Evolutionary conservation across 2,329 filamentous ascomycete genomes (phyloP), one percentile per base, ranked within the genome.

Genomic region (Trichoderma cornu-damae): DNA sequence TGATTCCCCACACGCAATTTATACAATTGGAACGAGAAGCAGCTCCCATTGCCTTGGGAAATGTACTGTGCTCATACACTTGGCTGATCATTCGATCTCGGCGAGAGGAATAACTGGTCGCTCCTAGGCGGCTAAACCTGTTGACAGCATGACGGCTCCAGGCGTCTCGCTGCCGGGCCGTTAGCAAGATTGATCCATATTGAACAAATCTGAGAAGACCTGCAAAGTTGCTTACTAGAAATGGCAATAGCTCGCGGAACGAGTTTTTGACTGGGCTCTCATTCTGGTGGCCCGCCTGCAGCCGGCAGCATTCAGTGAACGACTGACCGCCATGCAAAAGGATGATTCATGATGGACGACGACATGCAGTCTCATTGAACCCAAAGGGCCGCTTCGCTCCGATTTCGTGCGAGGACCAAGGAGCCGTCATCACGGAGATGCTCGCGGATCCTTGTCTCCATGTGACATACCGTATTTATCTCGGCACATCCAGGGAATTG

Each of bases 381-480:
- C 26, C 18, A 2, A 14, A 43, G 14, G 18, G 18, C 20, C 26
- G n/a, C 48, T 43, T 52, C 34, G 49, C 18, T 16, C 49, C 49
- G 26, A 43, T 52, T 24, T 52, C 37, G 37, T 52, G 49, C 37
- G 49, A 42, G 26, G 49, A 52, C 14, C 49, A 34, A 30, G 26
- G 49, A 28, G 49, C 37, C 0, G 46, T 49, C 32, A 49, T 49
- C 30, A 37, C 46, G 18, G 47, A 38, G 34, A 52, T 42, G 16
- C 49, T 40, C 16, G 35, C 49, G 22, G 49, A 40, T 11, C 32
- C 46, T 26, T 35, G 11, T 30, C 37, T 32, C 8, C 49, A 52
- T 52, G 49, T 30, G 16, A 52, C 16, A 28, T 52, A 20, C 49
- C 49, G 16, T 52, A 52, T 16, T 9, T 52, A 11, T 28, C 37